Evolutionary conservation across 768 basidiomycete genomes (phyloP), one percentile per base, ranked within the genome.

Genomic region (Collybiopsis confluens): DNA sequence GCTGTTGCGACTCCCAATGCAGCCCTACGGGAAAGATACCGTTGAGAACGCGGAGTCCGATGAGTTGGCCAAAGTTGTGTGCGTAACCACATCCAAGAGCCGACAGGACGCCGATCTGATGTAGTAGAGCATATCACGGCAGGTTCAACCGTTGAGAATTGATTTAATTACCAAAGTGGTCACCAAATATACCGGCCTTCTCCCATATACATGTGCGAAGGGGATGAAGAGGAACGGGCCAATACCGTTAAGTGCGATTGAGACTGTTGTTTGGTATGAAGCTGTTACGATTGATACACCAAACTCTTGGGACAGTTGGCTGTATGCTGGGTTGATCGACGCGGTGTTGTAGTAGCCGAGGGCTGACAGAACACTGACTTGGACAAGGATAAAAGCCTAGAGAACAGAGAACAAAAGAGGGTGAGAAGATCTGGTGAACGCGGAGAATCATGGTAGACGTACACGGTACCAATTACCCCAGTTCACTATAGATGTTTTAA

Each of bases 221-320:
- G 49, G 49, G n/a, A 51, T 51, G 36, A 51, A 51, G 33, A 51
- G 36, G 11, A 51, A 51, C 27, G 49, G 49, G 16, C 49, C 36
- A 26, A 51, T 18, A 7, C 49, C 49, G 33, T 51, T 51, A 1
- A 42, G 33, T 21, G 49, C 49, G 23, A 51, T 51, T 7, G 27
- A 13, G 15, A 51, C 49, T 3, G 49, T 51, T 23, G 49, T 51
- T 40, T 51, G 49, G 6, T 51, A 51, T 26, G 49, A 51, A 4
- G 49, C 49, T 10, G 49, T 51, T 4, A 51, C 37, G 23, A 30
- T 51, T 13, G 49, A 51, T 27, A 51, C 27, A 26, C 33, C 49
- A 21, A 51, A 51, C 20, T 41, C 36, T 23, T 27, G 23, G 24
- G 49, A 51, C 5, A 51, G 49, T 51, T 51, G 16, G 20, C 20